Evolutionary conservation across 2,329 filamentous ascomycete species (phyloP), one percentile per base, ranked within the genome.

Genomic region (Phaeosphaeria sp.): DNA sequence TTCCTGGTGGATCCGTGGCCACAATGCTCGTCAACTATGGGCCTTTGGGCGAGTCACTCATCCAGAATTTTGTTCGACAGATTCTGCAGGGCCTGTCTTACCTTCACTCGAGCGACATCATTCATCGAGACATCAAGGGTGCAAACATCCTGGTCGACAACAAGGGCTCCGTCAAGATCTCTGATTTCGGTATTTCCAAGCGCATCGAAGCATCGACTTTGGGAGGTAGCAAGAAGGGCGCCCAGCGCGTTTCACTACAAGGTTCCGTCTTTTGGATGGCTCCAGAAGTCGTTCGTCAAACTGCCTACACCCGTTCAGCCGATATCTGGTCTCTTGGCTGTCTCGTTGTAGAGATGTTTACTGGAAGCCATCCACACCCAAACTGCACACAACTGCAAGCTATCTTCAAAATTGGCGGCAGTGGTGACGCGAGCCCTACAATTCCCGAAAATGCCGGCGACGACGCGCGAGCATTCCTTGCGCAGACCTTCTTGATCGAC

Each of bases 221-320:
- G 46, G 73, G 70, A 41, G 68, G 67, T 11, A 54, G 65, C 50
- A 73, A 73, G 59, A 73, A 73, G 63, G 69, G 67, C 41, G 69
- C 67, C 18, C 71, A 67, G 83, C 68, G 89, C 82, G 72, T 88
- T 11, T 98, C 94, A 1, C 86, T 99, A 3, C 95, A 99, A 77
- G 95, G 95, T 15, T 97, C 93, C 23, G 95, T 99, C 52, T 99
- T 97, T 81, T 99, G 95, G 95, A 99, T 99, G 95, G 95, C 95
- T 0, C 95, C 95, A 9, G 95, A 99, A 81, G 95, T 99, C 20
- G 95, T 99, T 62, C 95, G 95, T 72, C 95, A 98, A 79, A 98
- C 94, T 2, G 93, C 93, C 6, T 97, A 99, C 80, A 98, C 94
- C 5, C 92, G 94, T 80, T 98, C 98, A 81, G 95, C 95, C 15